Evolutionary conservation across 2,329 filamentous ascomycete genomes (phyloP), one percentile per base, ranked within the genome.

Genomic region (Madurella mycetomatis): DNA sequence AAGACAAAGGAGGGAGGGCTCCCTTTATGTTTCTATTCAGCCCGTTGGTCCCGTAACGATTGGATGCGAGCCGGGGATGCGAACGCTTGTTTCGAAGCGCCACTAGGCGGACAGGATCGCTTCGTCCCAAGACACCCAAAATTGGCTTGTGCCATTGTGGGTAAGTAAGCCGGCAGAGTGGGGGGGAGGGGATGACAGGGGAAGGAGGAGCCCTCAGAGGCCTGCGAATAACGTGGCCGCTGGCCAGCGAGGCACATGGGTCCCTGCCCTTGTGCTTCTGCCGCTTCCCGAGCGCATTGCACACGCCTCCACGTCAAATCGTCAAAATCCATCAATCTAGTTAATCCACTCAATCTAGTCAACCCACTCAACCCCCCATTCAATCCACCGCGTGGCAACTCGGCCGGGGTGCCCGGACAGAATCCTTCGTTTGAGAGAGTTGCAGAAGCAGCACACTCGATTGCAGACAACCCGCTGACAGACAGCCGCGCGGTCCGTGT

Each of bases 21-120:
- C 48, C 41, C 57, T 63, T 63, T 63, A 63, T 60, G 62, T 64
- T 64, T 64, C 62, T 58, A 43, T 40, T 59, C 52, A 37, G 43
- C 32, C 47, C 12, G 55, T 48, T 53, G 48, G 30, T 58, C 53
- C 54, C 54, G 43, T 41, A 48, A 51, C 50, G 59, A 64, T 62
- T 64, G 62, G 62, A 46, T 40, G 47, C 2, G 39, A 48, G 53
- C 18, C 7, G 34, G 42, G 25, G 32, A 40, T 45, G 44, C 41
- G 39, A 45, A 42, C 42, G 53, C 41, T 42, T 55, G 62, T 64
- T 64, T 62, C 59, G 60, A 57, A 51, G 25, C 56, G 54, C 60
- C 58, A 60, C 59, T 47, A 41, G 47, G 37, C 49, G 41, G 49
- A 54, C 54, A 44, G 49, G 32, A 30, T 49, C 15, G 16, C 48